Evolutionary conservation across 257 asterid genomes (phyloP).

Genomic region (Oldenlandia corymbosa): DNA sequence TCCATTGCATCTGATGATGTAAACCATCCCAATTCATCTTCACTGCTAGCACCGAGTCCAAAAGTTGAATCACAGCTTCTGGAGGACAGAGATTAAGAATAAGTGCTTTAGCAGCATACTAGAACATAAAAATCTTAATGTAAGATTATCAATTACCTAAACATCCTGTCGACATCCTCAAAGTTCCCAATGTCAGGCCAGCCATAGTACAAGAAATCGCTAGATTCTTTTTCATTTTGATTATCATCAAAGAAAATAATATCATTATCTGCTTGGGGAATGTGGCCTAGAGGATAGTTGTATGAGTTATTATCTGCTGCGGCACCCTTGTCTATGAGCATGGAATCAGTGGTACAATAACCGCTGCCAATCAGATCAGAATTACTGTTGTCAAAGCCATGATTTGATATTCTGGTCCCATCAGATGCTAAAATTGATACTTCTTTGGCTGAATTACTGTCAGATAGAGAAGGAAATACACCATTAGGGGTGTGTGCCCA

Average conservation of each 20-base stretch:
- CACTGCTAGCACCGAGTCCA: conserved; percentile 58
- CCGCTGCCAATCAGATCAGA: conserved; percentile 31
- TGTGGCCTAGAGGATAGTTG: conserved; percentile 44
- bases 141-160: conserved; percentile 46
- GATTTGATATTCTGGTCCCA: conserved; percentile 28
- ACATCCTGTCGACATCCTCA: conserved; percentile 81
- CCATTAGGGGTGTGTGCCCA: conserved; percentile 35
- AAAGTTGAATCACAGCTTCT: conserved; percentile 79
- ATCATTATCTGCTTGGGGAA: conserved; percentile 40
- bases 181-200: conserved; percentile 87
- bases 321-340: conserved; percentile 31
- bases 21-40: conserved; percentile 67
- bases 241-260: conserved; percentile 44
- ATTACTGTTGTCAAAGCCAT: conserved; percentile 30
- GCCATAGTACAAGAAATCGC: conserved; percentile 49
- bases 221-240: conserved; percentile 48
- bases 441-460: conserved; percentile 32
- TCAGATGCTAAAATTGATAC: conserved; percentile 49
- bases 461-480: conserved; percentile 39
- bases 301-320: conserved; percentile 40
- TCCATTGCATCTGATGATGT: conserved; percentile 51
- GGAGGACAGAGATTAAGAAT: conserved; percentile 21
- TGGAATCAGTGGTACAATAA: conserved; percentile 32
- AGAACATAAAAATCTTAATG: conserved; percentile 6
- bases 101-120: not conserved